Base-by-base conservation (phyloP, 192 early-diverging fungal species). In the Coemansia sp. region DNA sequence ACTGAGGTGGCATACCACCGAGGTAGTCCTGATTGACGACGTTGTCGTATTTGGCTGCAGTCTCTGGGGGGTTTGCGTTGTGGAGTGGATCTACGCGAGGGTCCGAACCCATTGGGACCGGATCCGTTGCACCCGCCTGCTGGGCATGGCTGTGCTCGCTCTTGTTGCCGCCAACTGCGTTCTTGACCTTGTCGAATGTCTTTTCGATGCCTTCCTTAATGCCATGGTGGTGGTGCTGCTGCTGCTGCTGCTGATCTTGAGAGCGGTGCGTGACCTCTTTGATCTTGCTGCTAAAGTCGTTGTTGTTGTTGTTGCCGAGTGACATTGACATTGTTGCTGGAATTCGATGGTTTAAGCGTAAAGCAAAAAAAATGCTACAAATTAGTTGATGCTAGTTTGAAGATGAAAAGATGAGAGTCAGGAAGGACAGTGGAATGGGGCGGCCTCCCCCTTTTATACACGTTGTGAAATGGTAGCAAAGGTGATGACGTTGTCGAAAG, bases 141-240 rank as follows among this genome's bases (percentile, higher is more conserved):
- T 33, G 18, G 20, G 53, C 53, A 25, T 66, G 21, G 39, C 53
- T 46, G 21, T 67, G 43, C 34, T 67, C 65, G n/a, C 45, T 51
- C 43, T 58, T 59, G 31, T 67, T 55, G 31, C 58, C 48, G 45
- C 25, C 26, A n/a, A 67, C 28, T n/a, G 43, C 34, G 48, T 20
- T 7, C 65, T 67, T 67, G 45, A 67, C 65, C 65, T 67, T 67
- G 33, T 56, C 25, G 34, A 59, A 57, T 4, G 58, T 16, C 33
- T 49, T 37, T 3, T 67, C 65, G 23, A 67, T 33, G 20, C 46
- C 16, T 56, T 52, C 53, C 65, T 67, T 67, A 48, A 58, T 59
- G 58, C 57, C 23, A 25, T 7, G 23, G 25, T 21, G 46, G 23
- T 49, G 12, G 7, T 12, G 35, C 35, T 12, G 35, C 35, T 37